phyloP scores from a whole-genome alignment of 2,329 filamentous ascomycete genomes.

The Botrytis medusae region DNA sequence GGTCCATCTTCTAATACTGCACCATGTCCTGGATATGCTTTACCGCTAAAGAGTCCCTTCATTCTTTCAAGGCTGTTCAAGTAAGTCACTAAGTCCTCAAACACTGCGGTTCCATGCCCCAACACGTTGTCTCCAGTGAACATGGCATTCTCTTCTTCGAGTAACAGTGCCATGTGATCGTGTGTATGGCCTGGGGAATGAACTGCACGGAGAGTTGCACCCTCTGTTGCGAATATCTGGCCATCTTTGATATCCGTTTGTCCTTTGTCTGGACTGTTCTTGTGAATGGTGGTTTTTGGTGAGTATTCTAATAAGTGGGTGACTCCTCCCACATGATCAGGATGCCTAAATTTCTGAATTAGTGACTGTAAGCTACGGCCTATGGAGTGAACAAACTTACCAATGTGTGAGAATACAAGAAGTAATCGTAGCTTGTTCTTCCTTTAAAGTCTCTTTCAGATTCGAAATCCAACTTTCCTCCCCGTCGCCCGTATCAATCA shows the following conservation, averaged over 20 bases:
- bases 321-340: conserved; percentile 79
- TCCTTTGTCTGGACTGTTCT: conserved; percentile 56
- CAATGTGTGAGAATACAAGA: conserved; percentile 82
- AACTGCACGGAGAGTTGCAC: conserved; percentile 65
- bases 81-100: conserved; percentile 73
- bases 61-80: conserved; percentile 68
- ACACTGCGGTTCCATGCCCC: conserved; percentile 82
- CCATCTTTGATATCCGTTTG: conserved; percentile 57
- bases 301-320: conserved; percentile 63
- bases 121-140: conserved; percentile 90
- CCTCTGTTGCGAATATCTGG: conserved; percentile 54
- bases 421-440: conserved; percentile 69
- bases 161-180: conserved; percentile 78
- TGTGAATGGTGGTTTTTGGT: conserved; percentile 65
- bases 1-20: conserved; percentile 71
- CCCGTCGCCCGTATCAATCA: conserved; percentile 90
- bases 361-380: neutral
- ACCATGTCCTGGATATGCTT: conserved; percentile 87
- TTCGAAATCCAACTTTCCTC: conserved; percentile 66
- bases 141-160: conserved; percentile 76
- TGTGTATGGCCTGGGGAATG: conserved; percentile 72
- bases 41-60: conserved; percentile 61
- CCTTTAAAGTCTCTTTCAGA: conserved; percentile 61
- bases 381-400: conserved; percentile 38
- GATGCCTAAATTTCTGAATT: conserved; percentile 49